Evolutionary conservation across 495 filamentous ascomycete species (phyloP).

Genomic region (Pseudevernia furfuracea): DNA sequence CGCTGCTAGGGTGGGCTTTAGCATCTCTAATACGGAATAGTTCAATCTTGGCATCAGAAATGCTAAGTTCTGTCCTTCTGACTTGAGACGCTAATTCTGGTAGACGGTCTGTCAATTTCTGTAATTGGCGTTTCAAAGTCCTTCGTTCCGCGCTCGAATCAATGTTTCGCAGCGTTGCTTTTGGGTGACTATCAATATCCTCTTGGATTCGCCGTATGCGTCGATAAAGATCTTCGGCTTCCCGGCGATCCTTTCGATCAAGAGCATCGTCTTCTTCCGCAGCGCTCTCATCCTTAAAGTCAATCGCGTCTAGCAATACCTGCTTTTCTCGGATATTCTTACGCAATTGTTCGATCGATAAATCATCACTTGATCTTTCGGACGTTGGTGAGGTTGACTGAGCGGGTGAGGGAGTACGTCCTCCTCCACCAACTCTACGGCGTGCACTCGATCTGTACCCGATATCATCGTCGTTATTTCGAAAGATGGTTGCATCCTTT

Average conservation of each 20-base stretch:
- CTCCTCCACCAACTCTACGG: constrained; percentile 65
- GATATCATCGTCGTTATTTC: constrained; percentile 77
- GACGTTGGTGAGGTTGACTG: constrained; percentile 67
- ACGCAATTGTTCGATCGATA: constrained; percentile 75
- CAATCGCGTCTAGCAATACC: constrained; percentile 91
- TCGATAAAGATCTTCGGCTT: constrained; percentile 89
- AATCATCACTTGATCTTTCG: constrained; percentile 62
- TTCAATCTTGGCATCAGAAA: constrained; percentile 88
- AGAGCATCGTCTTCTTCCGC: constrained; percentile 87
- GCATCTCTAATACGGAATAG: constrained; percentile 90
- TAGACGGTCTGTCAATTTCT: constrained; percentile 78
- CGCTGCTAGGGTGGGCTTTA: constrained; percentile 78
- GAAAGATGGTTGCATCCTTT: constrained; percentile 94
- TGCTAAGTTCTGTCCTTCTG: constrained; percentile 79
- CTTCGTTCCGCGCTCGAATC: constrained; percentile 84
- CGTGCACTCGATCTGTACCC: constrained; percentile 93
- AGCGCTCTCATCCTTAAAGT: constrained; percentile 87
- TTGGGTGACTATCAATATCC: constrained; percentile 88
- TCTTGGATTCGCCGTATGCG: constrained; percentile 92
- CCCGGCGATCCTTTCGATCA: constrained; percentile 81
- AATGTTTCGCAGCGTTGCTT: constrained; percentile 59
- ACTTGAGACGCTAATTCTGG: constrained; percentile 90
- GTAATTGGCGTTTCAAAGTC: constrained; percentile 77
- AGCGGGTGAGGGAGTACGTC: constrained; percentile 64
- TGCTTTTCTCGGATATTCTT: constrained; percentile 96